Base-by-base conservation (phyloP, 495 filamentous ascomycete genomes). In the Oleoguttula mirabilis region DNA sequence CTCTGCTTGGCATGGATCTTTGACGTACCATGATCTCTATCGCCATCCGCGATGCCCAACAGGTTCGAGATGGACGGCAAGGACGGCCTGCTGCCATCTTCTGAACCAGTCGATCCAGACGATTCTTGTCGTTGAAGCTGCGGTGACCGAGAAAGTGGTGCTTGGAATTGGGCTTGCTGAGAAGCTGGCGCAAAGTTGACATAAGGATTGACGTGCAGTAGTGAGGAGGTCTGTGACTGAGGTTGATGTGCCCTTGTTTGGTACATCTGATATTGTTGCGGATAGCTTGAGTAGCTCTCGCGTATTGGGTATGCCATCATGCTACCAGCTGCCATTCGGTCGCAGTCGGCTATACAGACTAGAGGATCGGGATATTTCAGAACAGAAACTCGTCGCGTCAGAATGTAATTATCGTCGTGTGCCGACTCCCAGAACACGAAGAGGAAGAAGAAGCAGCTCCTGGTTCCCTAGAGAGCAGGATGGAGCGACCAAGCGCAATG, bases 41-140 rank as follows among this genome's bases (percentile, higher is more conserved):
- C 59, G 25, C 47, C 52, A 43, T 60, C 58, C 1, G 54, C 56
- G 19, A 59, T 50, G 30, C 35, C 42, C 10, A 63, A 50, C 11
- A 63, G 55, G 46, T 60, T 63, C 17, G 59, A 63, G 20, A 63
- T 63, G 16, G 60, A 63, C 1, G 59, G 60, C 31, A 63, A 41
- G 10, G 57, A 61, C 0, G 57, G 59, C 39, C 57, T 57, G 25
- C 17, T 51, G 33, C 50, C 39, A 20, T 60, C 58, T 31, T 63
- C 60, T 3, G 50, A 51, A 0, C 56, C 51, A 17, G 56, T 56
- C 21, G 60, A 60, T 3, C 50, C 51, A 7, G 57, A 51, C 6
- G 39, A 24, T 27, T 24, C 10, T 1, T 14, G 22, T 10, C 12
- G 21, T 20, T 19, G 31, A 5, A n/a, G 21, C 20, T n/a, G n/a